These are phyloP conservation scores for Lactifluus pinguis DNA, from an alignment of 768 basidiomycete species.

Conservation along the genomic window DNA sequence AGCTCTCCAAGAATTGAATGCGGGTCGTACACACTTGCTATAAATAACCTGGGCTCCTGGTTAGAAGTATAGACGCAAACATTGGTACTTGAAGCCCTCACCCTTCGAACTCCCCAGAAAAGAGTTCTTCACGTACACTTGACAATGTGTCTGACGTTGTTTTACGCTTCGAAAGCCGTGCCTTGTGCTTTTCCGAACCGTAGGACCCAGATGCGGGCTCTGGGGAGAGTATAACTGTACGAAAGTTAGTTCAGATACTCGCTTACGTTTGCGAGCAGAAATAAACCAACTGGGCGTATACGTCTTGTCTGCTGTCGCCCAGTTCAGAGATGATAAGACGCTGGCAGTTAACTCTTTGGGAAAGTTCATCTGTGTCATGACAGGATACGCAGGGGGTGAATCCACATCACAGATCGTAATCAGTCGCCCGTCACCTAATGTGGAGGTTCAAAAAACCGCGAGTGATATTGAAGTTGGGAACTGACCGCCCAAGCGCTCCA, in stretches of 20 bases:
- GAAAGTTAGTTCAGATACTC: constrained; percentile 6
- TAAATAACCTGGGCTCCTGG: constrained; percentile 46
- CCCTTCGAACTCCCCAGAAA: constrained; percentile 85
- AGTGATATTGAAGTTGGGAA: not conserved
- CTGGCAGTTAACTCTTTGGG: constrained; percentile 40
- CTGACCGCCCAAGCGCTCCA: constrained; percentile 82
- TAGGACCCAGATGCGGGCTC: constrained; percentile 50
- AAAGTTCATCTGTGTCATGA: constrained; percentile 83
- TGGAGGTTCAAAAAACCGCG: not conserved
- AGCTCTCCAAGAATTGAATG: constrained; percentile 69
- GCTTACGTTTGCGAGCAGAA: constrained; percentile 8
- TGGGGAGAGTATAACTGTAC: constrained; percentile 47
- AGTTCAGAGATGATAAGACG: constrained; percentile 68
- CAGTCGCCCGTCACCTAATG: constrained; percentile 65
- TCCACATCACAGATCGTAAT: constrained; percentile 84
- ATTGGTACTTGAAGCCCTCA: constrained; percentile 29
- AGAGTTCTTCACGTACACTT: constrained; percentile 68
- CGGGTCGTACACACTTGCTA: constrained; percentile 82
- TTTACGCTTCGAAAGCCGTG: constrained; percentile 70
- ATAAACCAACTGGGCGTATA: constrained; percentile 49
- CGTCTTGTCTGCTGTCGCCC: constrained; percentile 79
- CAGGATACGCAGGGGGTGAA: constrained; percentile 85
- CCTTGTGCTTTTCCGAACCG: constrained; percentile 64
- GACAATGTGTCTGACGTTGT: constrained; percentile 52
- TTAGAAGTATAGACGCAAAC: not conserved